These are phyloP conservation scores for Danielia oregonensis DNA, from an alignment of 805 yeast species.

Conservation along the genomic window DNA sequence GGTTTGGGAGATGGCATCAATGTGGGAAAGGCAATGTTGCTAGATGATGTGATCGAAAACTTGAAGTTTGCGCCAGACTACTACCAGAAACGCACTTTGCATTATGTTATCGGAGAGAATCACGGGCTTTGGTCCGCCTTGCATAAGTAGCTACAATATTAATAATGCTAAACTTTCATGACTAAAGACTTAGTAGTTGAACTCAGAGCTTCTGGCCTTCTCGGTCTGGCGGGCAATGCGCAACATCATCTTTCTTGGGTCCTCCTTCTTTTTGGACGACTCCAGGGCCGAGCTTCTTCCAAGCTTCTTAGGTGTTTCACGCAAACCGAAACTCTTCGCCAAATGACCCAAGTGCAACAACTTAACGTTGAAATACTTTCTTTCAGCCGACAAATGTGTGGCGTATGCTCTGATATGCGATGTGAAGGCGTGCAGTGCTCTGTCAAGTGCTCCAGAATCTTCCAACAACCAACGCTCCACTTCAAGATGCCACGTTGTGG, in stretches of 20 bases:
- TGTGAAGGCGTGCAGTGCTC: constrained; percentile 78
- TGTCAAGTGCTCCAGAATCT: constrained; percentile 53
- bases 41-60: constrained; percentile 80
- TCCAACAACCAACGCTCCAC: constrained; percentile 86
- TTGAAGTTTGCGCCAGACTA: constrained; percentile 57
- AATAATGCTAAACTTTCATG: not conserved
- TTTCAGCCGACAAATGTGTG: constrained; percentile 82
- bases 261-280: constrained; percentile 47
- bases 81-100: constrained; percentile 52
- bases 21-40: constrained; percentile 74
- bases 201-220: constrained; percentile 64
- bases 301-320: constrained; percentile 88
- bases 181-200: constrained; percentile 63
- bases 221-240: constrained; percentile 70
- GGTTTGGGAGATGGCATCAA: constrained; percentile 66
- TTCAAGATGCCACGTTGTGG: constrained; percentile 93
- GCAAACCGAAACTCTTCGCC: constrained; percentile 89
- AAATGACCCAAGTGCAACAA: constrained; percentile 89
- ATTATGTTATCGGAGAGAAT: constrained; percentile 69
- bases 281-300: constrained; percentile 40
- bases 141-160: not conserved
- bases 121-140: constrained; percentile 63
- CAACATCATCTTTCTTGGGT: constrained; percentile 69
- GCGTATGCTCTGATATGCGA: constrained; percentile 95
- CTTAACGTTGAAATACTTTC: constrained; percentile 76